Percentiles rank a stretch among this genome's conserved stretches.
Conservation (phyloP, 1,284 basidiomycete genomes). For the Ustilago trichophora region DNA sequence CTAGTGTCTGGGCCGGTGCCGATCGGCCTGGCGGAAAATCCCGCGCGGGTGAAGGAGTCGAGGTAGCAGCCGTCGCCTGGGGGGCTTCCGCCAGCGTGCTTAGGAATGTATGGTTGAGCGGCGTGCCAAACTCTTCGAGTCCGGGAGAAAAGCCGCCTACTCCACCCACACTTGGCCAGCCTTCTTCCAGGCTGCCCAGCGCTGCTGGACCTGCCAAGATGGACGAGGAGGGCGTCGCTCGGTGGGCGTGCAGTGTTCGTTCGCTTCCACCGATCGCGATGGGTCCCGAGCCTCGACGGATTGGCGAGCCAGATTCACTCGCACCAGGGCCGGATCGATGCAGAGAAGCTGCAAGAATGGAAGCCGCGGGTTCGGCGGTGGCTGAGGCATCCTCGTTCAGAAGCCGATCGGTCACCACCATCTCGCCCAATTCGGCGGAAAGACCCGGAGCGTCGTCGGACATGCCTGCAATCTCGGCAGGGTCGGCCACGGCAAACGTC, state of each 20-base stretch:
- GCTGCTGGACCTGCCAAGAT: slow-evolving; percentile 7
- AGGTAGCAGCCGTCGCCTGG: slow-evolving; percentile 1
- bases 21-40: slow-evolving; percentile 50
- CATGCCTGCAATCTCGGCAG: background rate
- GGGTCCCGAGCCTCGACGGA: slow-evolving; percentile 31
- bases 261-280: slow-evolving; percentile 25
- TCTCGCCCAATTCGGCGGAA: slow-evolving; percentile 21
- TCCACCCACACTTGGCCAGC: slow-evolving; percentile 17
- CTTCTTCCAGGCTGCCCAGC: slow-evolving; percentile 20
- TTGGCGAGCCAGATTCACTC: slow-evolving; percentile 25
- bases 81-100: slow-evolving; percentile 68
- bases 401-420: slow-evolving; percentile 32
- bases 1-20: slow-evolving; percentile 46
- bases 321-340: slow-evolving; percentile 9
- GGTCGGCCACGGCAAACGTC: slow-evolving; percentile 14
- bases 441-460: background rate
- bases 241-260: slow-evolving; percentile 13
- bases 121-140: slow-evolving; percentile 65
- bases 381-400: slow-evolving; percentile 17
- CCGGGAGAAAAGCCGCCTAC: slow-evolving; percentile 40
- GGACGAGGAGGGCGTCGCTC: slow-evolving; percentile 5
- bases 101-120: slow-evolving; percentile 70
- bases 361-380: background rate
- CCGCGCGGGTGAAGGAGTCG: slow-evolving; percentile 12
- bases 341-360: background rate